Conservation (phyloP, 495 filamentous ascomycete species). For the Schizothecium vesticola region DNA sequence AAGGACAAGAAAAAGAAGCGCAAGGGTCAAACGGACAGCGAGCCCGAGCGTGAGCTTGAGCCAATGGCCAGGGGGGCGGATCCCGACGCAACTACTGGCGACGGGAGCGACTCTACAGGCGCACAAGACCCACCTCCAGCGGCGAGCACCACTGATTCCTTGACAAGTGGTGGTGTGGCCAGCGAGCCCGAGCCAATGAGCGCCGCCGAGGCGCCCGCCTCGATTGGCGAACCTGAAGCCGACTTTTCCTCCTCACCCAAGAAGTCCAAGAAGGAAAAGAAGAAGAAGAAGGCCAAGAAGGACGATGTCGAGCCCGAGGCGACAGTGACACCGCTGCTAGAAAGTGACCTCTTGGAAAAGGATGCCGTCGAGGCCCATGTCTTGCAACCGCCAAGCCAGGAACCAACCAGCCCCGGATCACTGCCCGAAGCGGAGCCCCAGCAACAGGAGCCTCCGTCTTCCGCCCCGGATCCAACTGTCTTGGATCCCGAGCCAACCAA, state of each 20-base stretch:
- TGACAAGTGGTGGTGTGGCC: conserved; percentile 24
- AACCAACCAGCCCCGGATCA: neutral
- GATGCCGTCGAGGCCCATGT: neutral
- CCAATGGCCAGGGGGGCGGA: conserved; percentile 3
- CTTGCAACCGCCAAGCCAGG: neutral
- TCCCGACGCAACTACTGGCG: conserved; percentile 6
- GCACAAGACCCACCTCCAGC: conserved; percentile 15
- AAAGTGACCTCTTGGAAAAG: neutral
- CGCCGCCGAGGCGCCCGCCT: conserved; percentile 8
- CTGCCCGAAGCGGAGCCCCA: neutral
- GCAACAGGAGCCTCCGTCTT: neutral
- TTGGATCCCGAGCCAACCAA: conserved; percentile 5
- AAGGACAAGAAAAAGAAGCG: conserved; percentile 37
- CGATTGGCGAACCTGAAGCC: conserved; percentile 7
- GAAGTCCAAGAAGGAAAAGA: conserved; percentile 24
- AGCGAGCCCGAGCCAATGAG: conserved; percentile 21
- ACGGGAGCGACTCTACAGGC: conserved; percentile 6
- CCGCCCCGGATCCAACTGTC: neutral
- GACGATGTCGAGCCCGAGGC: neutral
- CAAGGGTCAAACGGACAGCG: conserved; percentile 17
- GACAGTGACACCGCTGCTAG: neutral
- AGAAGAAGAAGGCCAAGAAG: conserved; percentile 17
- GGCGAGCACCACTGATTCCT: conserved; percentile 21
- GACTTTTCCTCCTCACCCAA: conserved; percentile 4
- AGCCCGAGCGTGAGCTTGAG: conserved; percentile 9